These are phyloP conservation scores for Trichoderma sp. DNA, from an alignment of 2,329 filamentous ascomycete species.

Conservation along the genomic window DNA sequence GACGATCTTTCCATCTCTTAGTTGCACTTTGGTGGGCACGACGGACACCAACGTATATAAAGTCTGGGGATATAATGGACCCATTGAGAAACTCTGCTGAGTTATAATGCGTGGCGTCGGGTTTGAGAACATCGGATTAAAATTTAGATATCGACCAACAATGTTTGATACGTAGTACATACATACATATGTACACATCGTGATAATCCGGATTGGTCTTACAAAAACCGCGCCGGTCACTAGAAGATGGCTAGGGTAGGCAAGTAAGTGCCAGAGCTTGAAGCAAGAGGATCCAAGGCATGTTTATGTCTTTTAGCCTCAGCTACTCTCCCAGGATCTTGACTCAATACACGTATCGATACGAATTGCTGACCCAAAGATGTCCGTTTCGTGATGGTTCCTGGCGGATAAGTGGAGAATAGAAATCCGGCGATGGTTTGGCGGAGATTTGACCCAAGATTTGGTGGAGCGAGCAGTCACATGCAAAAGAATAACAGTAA, in stretches of 20 bases:
- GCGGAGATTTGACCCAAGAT: constrained; percentile 2
- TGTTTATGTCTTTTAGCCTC: neutral
- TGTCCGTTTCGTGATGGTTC: neutral
- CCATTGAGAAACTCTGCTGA: neutral
- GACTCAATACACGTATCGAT: neutral
- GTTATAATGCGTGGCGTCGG: neutral
- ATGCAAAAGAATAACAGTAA: neutral
- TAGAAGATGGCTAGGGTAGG: neutral
- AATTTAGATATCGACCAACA: no score
- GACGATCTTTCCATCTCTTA: neutral
- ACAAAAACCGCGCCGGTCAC: neutral
- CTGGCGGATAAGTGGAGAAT: neutral
- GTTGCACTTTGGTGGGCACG: neutral
- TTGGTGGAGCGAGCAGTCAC: neutral
- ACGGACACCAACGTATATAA: neutral
- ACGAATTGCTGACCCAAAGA: neutral
- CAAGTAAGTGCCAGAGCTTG: neutral
- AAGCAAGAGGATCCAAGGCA: neutral
- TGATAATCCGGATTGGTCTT: neutral
- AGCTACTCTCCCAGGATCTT: neutral
- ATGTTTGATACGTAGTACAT: no score
- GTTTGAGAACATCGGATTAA: neutral
- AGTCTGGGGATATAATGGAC: neutral
- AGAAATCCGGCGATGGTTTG: neutral
- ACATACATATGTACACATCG: neutral